Evolutionary conservation across 83 land plant genomes (phyloP), one percentile per base, ranked within the genome.

Genomic region (Picea mariana): DNA sequence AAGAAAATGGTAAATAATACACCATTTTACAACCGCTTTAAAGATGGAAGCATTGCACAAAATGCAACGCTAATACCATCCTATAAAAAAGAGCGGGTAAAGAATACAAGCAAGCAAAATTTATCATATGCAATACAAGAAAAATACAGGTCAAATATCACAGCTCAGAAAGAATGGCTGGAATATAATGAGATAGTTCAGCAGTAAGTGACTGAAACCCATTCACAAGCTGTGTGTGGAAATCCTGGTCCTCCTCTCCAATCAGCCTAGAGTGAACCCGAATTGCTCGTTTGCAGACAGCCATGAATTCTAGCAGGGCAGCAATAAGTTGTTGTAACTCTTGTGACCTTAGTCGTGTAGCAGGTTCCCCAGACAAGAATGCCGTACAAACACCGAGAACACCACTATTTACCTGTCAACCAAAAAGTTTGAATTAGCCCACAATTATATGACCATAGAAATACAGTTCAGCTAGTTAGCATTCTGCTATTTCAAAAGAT

Each of bases 341-440:
- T 80, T 95, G 99, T 6, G 98, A 95, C 15, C 98, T 93, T 21
- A 98, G 89, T 83, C 95, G 88, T 44, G 99, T 95, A 4, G 94
- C 97, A 16, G 98, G 98, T 82, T 96, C 99, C 66, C 99, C 99
- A 0, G 99, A 95, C 65, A 98, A 85, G 80, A 98, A 98, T 9
- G 98, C 99, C 34, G 96, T 95, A 86, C 99, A 98, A 0, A 98
- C 98, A 84, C 99, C 97, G 20, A 98, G 86, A 0, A 98, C 99
- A 20, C 99, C 99, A 85, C 99, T 95, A 68, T 98, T 98, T 26
- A 98, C 99, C 99, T 98, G 93, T 66, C 84, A 58, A 72, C 79
- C 40, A 71, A 40, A 67, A 13, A 5, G 0, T 16, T 13, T 6
- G 73, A 49, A 21, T 59, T 58, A 27, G 27, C 27, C 31, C 23